Evolutionary conservation across 805 yeast species (phyloP), one percentile per base, ranked within the genome.

Genomic region (Kurtzmaniella fragi): DNA sequence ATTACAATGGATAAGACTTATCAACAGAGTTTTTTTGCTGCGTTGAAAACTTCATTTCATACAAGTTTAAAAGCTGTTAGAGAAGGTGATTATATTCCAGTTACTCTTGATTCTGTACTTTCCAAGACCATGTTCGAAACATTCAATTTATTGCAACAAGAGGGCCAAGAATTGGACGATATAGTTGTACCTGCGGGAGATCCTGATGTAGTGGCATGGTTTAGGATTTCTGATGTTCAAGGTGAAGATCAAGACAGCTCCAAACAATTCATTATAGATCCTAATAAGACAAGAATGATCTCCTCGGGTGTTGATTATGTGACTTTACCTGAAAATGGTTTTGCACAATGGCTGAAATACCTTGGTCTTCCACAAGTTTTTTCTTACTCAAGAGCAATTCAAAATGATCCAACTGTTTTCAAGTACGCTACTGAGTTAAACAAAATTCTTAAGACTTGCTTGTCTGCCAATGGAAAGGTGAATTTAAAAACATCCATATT

Each of bases 151-250:
- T 28, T 28, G 5, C 30, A 28, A 28, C 30, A 28, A 28, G 39
- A 31, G 12, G 37, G 37, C 10, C 32, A 28, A 25, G 26, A 37
- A 23, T 41, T 34, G 52, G 67, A 54, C 47, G 59, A 56, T 1
- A 54, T 43, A 2, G 62, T 70, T 3, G 60, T 77, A 2, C 88
- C 89, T 0, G 59, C 64, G 2, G 87, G 86, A 0, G 70, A 69
- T 16, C 79, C 85, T 1, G 87, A 89, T 54, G 67, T 77, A 0
- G 73, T 90, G 14, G 95, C 89, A 0, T 91, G 96, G 96, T 91
- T 89, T 59, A 77, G 76, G 47, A 75, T 91, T 2, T 68, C 76
- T 2, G 82, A 75, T 5, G 64, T 80, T 3, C 58, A 51, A 3
- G 34, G 35, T 23, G 37, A 41, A 2, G 42, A 32, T 4, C 28